Base-by-base conservation (phyloP, 441 rosid genomes). In the Gossypium davidsonii region DNA sequence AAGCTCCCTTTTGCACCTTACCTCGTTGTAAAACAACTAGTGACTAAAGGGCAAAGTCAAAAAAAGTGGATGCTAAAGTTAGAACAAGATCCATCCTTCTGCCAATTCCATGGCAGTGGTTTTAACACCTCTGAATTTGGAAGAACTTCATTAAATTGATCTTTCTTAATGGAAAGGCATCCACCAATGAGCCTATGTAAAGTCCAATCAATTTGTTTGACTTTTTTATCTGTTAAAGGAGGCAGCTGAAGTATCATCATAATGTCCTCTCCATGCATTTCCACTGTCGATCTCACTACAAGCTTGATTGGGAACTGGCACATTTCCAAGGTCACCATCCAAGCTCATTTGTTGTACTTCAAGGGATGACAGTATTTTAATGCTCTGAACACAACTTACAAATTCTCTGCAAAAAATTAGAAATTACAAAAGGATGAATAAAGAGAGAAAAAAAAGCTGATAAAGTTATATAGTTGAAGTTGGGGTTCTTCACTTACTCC, bases 321-420 rank as follows among this genome's bases (percentile, higher is more conserved):
- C 72, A 59, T 84, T 82, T 18, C 92, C 92, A 56, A 92, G 87
- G 78, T 92, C 87, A 21, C 98, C 99, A n/a, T 95, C 97, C 75
- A 93, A 83, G 84, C 99, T 95, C 95, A 95, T 89, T 78, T 95
- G 96, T 83, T 90, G 95, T 67, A 95, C 99, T 77, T 95, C 99
- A 34, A 84, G 88, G n/a, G 97, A 86, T 23, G 99, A 95, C 77
- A 95, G 87, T 25, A 95, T 93, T 85, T 95, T 95, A 76, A 95
- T 81, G 90, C 94, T 87, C 81, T 93, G 98, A 60, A 95, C 99
- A 79, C 94, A 88, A 81, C 83, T 90, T 0, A 95, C 91, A 18
- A 95, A 95, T 70, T 95, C 99, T 79, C 99, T 95, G 89, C 79
- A 74, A 67, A 20, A 10, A 74, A 59, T 25, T 44, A 61, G 17